Evolutionary conservation across 2,329 filamentous ascomycete genomes (phyloP).

Genomic region (Acrocalymma vagum): DNA sequence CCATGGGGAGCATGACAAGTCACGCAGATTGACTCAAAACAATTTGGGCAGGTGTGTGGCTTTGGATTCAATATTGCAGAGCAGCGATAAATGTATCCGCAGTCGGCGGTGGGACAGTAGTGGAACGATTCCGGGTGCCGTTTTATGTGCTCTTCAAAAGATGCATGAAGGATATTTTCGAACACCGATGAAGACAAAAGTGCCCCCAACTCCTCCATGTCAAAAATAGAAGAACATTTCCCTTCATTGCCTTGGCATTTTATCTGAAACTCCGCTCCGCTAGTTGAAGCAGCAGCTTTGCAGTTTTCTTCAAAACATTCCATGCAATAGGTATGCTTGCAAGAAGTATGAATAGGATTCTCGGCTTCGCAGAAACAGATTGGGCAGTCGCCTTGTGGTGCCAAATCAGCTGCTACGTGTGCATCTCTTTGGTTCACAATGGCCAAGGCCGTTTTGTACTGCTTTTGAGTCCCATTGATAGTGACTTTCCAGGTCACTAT

Average conservation of each 20-base stretch:
- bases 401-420: not conserved
- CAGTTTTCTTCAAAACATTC: constrained; percentile 16
- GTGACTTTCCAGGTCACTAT: constrained; percentile 9
- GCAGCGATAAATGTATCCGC: constrained; percentile 52
- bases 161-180: constrained; percentile 12
- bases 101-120: constrained; percentile 57
- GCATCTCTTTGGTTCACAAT: too few relatives aligned
- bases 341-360: constrained; percentile 6
- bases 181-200: constrained; percentile 14
- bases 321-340: constrained; percentile 15
- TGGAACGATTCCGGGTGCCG: constrained; percentile 29
- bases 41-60: constrained; percentile 48
- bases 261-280: constrained; percentile 8
- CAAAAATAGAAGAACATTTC: constrained; percentile 9
- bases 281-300: constrained; percentile 16
- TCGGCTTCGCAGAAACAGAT: constrained; percentile 20
- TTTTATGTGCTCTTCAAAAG: constrained; percentile 15
- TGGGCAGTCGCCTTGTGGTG: constrained; percentile 11
- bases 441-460: constrained; percentile 10
- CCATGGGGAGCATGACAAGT: constrained; percentile 28
- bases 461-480: constrained; percentile 13
- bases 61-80: constrained; percentile 2
- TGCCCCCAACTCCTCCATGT: constrained; percentile 6
- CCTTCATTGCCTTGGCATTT: constrained; percentile 15
- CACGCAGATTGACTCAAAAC: constrained; percentile 31